Percentiles rank a stretch among this genome's conserved stretches.
phyloP scores from a whole-genome alignment of 139 green algal genomes.

The Axilococcus clingmanii region DNA sequence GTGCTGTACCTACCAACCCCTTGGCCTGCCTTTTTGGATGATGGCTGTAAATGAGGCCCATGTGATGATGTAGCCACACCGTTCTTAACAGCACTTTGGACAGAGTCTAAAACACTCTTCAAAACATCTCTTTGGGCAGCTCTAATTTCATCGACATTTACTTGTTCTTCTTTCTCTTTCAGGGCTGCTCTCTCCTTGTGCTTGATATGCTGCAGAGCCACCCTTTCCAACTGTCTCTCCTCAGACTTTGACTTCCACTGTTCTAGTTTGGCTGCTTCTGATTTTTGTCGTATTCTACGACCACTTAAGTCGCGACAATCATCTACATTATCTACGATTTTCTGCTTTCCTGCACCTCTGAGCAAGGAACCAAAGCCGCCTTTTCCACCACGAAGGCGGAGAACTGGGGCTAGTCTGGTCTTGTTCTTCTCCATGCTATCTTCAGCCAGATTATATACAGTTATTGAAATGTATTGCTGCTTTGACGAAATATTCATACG shows the following conservation, averaged over 20 bases:
- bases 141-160: constrained; percentile 37
- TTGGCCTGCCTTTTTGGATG: no score
- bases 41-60: no score
- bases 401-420: constrained; percentile 93
- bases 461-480: no score
- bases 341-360: constrained; percentile 70
- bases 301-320: constrained; percentile 85
- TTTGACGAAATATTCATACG: no score
- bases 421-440: no score
- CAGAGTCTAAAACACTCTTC: background rate
- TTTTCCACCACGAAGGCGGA: constrained; percentile 91
- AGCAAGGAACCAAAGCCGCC: constrained; percentile 91
- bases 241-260: constrained; percentile 62
- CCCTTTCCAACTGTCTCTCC: constrained; percentile 74
- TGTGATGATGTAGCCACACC: constrained; percentile 1
- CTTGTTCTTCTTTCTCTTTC: constrained; percentile 29
- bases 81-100: constrained; percentile 1
- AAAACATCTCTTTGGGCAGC: background rate
- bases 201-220: constrained; percentile 66
- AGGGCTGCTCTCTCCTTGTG: constrained; percentile 44
- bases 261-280: constrained; percentile 64
- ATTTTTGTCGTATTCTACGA: constrained; percentile 54
- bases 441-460: no score
- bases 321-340: constrained; percentile 85
- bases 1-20: no score